Base-by-base conservation (phyloP, 2,329 filamentous ascomycete genomes). In the Monosporascus sp. region DNA sequence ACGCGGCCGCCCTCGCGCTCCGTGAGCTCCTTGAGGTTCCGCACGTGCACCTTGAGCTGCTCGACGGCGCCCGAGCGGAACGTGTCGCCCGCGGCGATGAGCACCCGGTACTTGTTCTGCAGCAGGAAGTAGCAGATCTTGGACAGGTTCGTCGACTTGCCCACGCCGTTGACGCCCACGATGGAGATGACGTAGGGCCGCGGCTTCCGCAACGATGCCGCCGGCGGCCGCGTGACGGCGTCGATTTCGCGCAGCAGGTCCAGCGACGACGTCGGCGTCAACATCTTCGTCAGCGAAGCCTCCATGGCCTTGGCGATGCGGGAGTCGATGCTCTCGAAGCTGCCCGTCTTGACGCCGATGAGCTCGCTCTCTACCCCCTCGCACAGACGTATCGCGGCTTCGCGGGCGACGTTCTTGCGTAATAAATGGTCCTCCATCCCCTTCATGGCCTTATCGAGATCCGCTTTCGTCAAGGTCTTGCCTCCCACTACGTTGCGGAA, bases 61-160 rank as follows among this genome's bases (percentile, higher is more conserved):
- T 99, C 94, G 50, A 99, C 95, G 39, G 94, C 94, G 36, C 94
- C 94, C 9, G 91, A 96, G 60, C 94, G 88, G 80, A 99, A 99
- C 3, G 94, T 99, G 70, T 99, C 93, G 62, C 90, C 94, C 9
- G 94, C 93, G 15, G 90, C 93, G 60, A 99, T 90, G 53, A 99
- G 81, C 17, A 99, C 91, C 66, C 89, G 89, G 77, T 96, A 95
- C 69, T 95, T 92, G 77, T 99, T 99, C 72, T 99, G 93, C 34
- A 99, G 79, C 38, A 99, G 79, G 75, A 99, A 99, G 74, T 94
- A 99, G 71, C 92, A 96, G 60, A 99, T 96, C 72, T 99, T 99
- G 70, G 90, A 93, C 38, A 99, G 79, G 68, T 97, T 97, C 50
- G 94, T 99, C 17, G 92, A 97, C 75, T 99, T 99, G 66, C 94